phyloP scores from a whole-genome alignment of 371 early-diverging fungal species.

The Amoeboaphelidium protococcarum region DNA sequence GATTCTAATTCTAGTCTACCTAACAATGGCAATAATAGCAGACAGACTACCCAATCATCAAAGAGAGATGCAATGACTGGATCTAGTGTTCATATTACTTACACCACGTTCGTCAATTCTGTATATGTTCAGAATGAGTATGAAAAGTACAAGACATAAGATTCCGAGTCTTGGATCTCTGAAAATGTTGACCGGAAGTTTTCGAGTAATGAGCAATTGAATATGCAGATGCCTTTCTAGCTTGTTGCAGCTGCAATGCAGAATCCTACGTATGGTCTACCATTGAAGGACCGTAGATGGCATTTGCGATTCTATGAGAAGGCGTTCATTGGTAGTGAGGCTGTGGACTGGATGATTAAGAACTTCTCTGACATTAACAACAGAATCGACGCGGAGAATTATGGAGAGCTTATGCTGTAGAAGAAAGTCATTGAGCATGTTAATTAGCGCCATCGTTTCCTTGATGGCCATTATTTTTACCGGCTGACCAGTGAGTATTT shows the following conservation, averaged over 20 bases:
- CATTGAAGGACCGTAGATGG: conserved; percentile 62
- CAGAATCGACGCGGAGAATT: conserved; percentile 49
- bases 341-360: conserved; percentile 65
- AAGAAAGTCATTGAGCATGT: conserved; percentile 52
- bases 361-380: conserved; percentile 48
- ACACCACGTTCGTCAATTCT: background rate
- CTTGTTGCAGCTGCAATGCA: conserved; percentile 41
- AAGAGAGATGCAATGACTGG: background rate
- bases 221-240: background rate
- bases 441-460: conserved; percentile 32
- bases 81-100: background rate
- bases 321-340: conserved; percentile 59
- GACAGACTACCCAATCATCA: background rate
- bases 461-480: conserved; percentile 85
- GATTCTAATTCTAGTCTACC: background rate
- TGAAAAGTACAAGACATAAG: no score
- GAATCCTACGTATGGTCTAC: conserved; percentile 33
- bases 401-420: conserved; percentile 47
- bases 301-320: conserved; percentile 44
- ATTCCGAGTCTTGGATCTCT: no score
- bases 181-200: no score
- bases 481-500: conserved; percentile 32
- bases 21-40: background rate
- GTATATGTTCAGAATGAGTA: no score
- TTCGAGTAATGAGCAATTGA: no score